Evolutionary conservation across 768 basidiomycete genomes (phyloP).

Genomic region (Serendipita sp.): DNA sequence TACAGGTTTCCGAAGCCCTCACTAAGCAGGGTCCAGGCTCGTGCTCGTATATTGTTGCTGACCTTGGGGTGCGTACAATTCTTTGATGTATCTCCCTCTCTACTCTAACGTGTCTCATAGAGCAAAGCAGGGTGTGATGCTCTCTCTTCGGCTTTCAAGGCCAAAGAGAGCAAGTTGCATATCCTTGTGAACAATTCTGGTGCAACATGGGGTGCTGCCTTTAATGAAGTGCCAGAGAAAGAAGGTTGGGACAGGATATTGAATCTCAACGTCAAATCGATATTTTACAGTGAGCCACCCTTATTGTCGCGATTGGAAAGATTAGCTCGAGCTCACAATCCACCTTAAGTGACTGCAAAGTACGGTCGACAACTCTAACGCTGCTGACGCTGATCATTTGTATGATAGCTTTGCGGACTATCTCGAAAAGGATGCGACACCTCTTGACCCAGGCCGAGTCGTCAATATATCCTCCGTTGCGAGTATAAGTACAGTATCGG

Average conservation of each 20-base stretch:
- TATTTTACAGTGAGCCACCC: constrained; percentile 51
- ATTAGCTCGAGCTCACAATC: not conserved
- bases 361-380: constrained; percentile 13
- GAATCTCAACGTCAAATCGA: constrained; percentile 68
- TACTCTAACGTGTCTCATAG: constrained; percentile 19
- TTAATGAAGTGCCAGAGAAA: constrained; percentile 52
- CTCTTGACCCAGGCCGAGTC: constrained; percentile 51
- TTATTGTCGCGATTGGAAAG: constrained; percentile 2
- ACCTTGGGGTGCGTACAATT: constrained; percentile 41
- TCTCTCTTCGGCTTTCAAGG: constrained; percentile 49
- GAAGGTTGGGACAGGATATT: constrained; percentile 78
- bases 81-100: not conserved
- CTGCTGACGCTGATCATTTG: not conserved
- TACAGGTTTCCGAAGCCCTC: constrained; percentile 38
- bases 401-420: constrained; percentile 34
- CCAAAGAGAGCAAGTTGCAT: constrained; percentile 55
- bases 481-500: constrained; percentile 35
- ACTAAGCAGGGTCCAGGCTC: constrained; percentile 42
- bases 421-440: constrained; percentile 46
- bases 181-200: constrained; percentile 77
- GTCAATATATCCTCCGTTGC: constrained; percentile 70
- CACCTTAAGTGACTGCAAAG: constrained; percentile 36
- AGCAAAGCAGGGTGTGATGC: constrained; percentile 65
- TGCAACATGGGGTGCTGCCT: constrained; percentile 60
- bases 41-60: constrained; percentile 57